These are phyloP conservation scores for Hirschioporus abietinus DNA, from an alignment of 768 basidiomycete genomes.

Conservation along the genomic window DNA sequence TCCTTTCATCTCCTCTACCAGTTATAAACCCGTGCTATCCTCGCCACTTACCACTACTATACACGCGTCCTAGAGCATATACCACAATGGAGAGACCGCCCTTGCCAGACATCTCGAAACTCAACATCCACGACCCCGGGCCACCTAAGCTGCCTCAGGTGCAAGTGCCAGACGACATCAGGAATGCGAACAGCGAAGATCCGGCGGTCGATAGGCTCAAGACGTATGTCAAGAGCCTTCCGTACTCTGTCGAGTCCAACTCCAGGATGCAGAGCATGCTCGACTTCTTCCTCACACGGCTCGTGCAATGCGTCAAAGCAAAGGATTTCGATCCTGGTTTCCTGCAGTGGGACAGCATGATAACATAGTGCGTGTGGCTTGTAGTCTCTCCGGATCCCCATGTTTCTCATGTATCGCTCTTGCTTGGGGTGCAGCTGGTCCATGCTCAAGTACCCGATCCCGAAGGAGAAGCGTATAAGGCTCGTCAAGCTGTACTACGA, in stretches of 20 bases:
- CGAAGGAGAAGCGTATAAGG: constrained; percentile 67
- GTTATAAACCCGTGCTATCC: constrained; percentile 12
- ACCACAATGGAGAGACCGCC: constrained; percentile 17
- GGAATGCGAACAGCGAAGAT: constrained; percentile 30
- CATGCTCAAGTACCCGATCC: constrained; percentile 83
- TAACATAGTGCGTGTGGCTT: constrained; percentile 51
- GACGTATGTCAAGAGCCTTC: constrained; percentile 58
- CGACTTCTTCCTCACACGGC: constrained; percentile 62
- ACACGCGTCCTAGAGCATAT: constrained; percentile 21
- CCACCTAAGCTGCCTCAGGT: constrained; percentile 14
- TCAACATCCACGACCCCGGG: constrained; percentile 37
- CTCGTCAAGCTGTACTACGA: constrained; percentile 78
- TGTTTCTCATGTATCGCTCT: constrained; percentile 13
- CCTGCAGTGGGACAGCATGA: constrained; percentile 74
- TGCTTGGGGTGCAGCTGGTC: constrained; percentile 49
- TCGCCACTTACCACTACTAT: constrained; percentile 17
- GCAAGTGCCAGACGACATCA: constrained; percentile 26
- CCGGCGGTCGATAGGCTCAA: constrained; percentile 54
- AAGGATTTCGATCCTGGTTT: constrained; percentile 81
- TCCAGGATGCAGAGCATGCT: constrained; percentile 72
- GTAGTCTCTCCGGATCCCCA: constrained; percentile 7
- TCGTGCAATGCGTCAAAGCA: constrained; percentile 71
- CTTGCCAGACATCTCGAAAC: constrained; percentile 43
- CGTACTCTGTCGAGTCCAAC: constrained; percentile 73
- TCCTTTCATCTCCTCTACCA: constrained; percentile 24